Evolutionary conservation across 441 rosid genomes (phyloP).

Genomic region (Cnidoscolus chayamansa): DNA sequence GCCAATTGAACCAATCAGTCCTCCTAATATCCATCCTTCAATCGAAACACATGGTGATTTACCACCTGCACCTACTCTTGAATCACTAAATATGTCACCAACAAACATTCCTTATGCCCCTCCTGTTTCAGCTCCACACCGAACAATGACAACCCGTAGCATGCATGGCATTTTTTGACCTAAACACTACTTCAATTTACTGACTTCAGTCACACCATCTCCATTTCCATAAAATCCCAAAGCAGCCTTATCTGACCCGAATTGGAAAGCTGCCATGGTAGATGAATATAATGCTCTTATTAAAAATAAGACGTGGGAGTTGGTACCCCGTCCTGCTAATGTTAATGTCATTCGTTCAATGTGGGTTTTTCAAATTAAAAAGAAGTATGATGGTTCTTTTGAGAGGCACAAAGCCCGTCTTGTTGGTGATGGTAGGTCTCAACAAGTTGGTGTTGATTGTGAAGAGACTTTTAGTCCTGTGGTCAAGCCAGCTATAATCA

Average conservation of each 20-base stretch:
- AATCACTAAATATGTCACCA: not conserved
- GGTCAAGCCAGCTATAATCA: no score
- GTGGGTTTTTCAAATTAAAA: not conserved
- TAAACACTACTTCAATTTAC: not conserved
- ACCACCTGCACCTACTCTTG: not conserved
- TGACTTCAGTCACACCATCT: not conserved
- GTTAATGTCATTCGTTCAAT: not conserved
- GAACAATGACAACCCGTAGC: not conserved
- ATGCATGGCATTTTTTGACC: not conserved
- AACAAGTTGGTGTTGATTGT: no score
- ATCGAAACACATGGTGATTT: not conserved
- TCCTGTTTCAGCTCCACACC: not conserved
- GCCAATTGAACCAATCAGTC: not conserved
- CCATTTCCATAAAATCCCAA: not conserved
- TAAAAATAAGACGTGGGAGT: not conserved
- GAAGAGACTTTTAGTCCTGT: no score
- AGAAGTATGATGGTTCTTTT: not conserved
- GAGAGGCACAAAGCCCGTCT: no score
- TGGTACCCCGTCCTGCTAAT: not conserved
- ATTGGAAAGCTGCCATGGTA: not conserved
- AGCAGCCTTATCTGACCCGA: not conserved
- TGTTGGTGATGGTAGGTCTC: no score
- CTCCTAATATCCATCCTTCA: not conserved
- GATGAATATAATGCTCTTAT: constrained; percentile 7
- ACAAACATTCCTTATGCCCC: not conserved